Evolutionary conservation across 768 basidiomycete species (phyloP).

Genomic region (Trametes villosa): DNA sequence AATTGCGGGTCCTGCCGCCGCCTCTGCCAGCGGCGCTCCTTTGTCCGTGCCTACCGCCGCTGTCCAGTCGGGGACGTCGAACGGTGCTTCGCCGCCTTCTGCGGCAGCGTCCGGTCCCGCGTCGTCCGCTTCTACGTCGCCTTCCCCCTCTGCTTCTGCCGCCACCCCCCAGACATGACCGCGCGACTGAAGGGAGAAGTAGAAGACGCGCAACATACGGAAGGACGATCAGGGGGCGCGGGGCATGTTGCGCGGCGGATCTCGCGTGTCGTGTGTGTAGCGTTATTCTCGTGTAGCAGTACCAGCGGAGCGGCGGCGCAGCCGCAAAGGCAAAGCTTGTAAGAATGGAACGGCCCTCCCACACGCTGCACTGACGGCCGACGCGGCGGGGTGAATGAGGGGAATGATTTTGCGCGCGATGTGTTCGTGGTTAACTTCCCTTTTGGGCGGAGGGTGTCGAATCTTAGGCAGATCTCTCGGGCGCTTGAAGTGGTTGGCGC

Average conservation of each 20-base stretch:
- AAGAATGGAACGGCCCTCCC: slow-evolving; percentile 11
- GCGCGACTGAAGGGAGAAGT: not conserved
- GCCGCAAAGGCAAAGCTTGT: slow-evolving; percentile 5
- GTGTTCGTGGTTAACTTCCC: slow-evolving; percentile 16
- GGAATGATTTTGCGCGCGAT: slow-evolving; percentile 21
- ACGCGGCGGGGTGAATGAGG: slow-evolving; percentile 5
- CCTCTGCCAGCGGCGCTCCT: not conserved
- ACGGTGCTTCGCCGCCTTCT: not conserved
- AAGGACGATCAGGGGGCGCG: slow-evolving; percentile 17
- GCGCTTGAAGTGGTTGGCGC: slow-evolving; percentile 8
- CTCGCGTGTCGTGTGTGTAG: slow-evolving; percentile 14
- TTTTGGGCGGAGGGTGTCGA: slow-evolving; percentile 11
- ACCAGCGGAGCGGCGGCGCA: slow-evolving; percentile 8
- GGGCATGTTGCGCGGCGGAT: slow-evolving; percentile 1
- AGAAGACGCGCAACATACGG: slow-evolving; percentile 2
- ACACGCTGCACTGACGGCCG: slow-evolving; percentile 13
- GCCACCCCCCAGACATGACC: slow-evolving; percentile 2
- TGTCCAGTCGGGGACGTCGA: not conserved
- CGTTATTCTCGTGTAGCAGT: slow-evolving; percentile 24
- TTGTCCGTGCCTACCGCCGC: slow-evolving; percentile 6
- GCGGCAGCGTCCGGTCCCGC: not conserved
- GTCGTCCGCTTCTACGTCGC: slow-evolving; percentile 4
- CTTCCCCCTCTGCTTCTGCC: not conserved
- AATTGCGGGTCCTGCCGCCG: not conserved
- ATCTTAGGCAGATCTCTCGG: slow-evolving; percentile 11